These are phyloP conservation scores for Fusarium neocosmosporiellum DNA, from an alignment of 2,329 filamentous ascomycete genomes.

Conservation along the genomic window DNA sequence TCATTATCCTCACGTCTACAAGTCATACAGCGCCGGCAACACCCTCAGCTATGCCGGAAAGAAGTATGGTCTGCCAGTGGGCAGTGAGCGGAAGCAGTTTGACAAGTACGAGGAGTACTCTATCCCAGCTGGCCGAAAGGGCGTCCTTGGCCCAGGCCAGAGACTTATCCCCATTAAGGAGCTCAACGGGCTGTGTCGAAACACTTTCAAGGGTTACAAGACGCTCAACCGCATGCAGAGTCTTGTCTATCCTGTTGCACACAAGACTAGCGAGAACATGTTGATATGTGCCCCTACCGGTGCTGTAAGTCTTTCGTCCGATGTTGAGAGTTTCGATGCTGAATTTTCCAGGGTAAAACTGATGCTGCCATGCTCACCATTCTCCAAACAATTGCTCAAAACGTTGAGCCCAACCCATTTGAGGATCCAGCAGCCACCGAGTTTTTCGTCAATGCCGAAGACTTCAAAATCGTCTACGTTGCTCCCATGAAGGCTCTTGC, in stretches of 20 bases:
- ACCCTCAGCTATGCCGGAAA: constrained; percentile 82
- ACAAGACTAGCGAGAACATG: constrained; percentile 98
- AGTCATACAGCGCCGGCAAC: constrained; percentile 84
- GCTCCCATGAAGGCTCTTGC: constrained; percentile 99
- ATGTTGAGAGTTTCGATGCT: constrained; percentile 5
- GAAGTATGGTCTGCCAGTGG: constrained; percentile 83
- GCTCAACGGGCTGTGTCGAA: constrained; percentile 87
- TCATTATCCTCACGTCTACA: constrained; percentile 95
- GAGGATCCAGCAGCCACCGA: constrained; percentile 79
- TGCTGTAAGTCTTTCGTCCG: constrained; percentile 66
- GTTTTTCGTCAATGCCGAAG: constrained; percentile 83
- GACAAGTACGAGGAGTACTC: constrained; percentile 90
- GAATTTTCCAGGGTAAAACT: constrained; percentile 79
- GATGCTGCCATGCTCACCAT: constrained; percentile 98
- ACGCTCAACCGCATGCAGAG: constrained; percentile 98
- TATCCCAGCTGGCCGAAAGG: constrained; percentile 85
- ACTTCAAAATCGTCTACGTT: constrained; percentile 99
- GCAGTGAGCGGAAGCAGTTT: constrained; percentile 75
- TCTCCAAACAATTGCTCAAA: constrained; percentile 88
- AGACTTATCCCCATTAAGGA: constrained; percentile 82
- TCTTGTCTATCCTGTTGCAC: constrained; percentile 93
- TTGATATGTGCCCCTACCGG: constrained; percentile 97
- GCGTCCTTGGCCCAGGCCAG: constrained; percentile 76
- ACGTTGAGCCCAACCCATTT: constrained; percentile 81
- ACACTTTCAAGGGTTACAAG: constrained; percentile 96